phyloP scores from a whole-genome alignment of 805 yeast genomes.

The Myxozyma neotropica region DNA sequence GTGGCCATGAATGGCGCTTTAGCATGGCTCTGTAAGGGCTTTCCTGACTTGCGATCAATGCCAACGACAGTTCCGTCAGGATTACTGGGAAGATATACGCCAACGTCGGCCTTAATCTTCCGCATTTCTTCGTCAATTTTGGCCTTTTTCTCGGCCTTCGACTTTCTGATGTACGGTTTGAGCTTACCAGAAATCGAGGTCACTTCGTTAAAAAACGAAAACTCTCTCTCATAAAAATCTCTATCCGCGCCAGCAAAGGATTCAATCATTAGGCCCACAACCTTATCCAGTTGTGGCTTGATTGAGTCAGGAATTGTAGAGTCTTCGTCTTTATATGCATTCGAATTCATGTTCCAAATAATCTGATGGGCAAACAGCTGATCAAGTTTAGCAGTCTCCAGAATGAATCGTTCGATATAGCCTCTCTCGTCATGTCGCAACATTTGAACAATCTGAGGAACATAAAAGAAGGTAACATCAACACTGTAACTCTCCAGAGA shows the following conservation, averaged over 20 bases:
- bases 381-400: slow-evolving; percentile 89
- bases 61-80: slow-evolving; percentile 95
- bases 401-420: slow-evolving; percentile 81
- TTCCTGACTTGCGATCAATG: slow-evolving; percentile 88
- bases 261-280: slow-evolving; percentile 63
- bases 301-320: slow-evolving; percentile 72
- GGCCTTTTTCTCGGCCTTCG: slow-evolving; percentile 92
- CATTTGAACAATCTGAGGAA: slow-evolving; percentile 95
- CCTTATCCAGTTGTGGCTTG: slow-evolving; percentile 79
- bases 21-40: slow-evolving; percentile 96
- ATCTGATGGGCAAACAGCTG: slow-evolving; percentile 96
- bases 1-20: slow-evolving; percentile 99
- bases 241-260: slow-evolving; percentile 64
- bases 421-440: slow-evolving; percentile 81
- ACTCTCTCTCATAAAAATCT: slow-evolving; percentile 76
- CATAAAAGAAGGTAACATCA: slow-evolving; percentile 88
- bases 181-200: slow-evolving; percentile 93
- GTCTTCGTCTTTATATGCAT: slow-evolving; percentile 88
- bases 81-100: slow-evolving; percentile 91
- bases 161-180: slow-evolving; percentile 89
- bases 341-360: slow-evolving; percentile 97
- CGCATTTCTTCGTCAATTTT: slow-evolving; percentile 97
- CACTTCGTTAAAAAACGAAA: slow-evolving; percentile 85
- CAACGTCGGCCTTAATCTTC: slow-evolving; percentile 67
- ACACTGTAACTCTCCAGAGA: slow-evolving; percentile 87